phyloP scores from a whole-genome alignment of 495 filamentous ascomycete genomes.

The Jackrogersella minutella region DNA sequence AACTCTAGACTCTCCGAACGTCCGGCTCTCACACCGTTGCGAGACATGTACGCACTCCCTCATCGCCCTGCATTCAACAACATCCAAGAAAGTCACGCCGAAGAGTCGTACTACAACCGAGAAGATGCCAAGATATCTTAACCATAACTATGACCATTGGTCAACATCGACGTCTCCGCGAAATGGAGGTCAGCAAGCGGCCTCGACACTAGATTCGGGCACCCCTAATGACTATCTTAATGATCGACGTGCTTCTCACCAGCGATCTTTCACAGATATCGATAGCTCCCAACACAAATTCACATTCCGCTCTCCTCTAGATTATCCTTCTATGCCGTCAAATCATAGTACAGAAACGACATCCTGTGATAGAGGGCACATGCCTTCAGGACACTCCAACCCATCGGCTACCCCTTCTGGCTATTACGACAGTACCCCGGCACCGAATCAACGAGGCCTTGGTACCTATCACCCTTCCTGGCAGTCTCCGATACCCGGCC shows the following conservation, averaged over 20 bases:
- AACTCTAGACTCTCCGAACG: conserved; percentile 5
- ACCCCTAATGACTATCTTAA: conserved; percentile 3
- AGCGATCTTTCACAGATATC: conserved; percentile 22
- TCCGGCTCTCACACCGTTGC: conserved; percentile 17
- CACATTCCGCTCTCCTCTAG: conserved; percentile 9
- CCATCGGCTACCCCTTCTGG: not conserved
- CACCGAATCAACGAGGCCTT: not conserved
- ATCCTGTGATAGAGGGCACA: conserved; percentile 3
- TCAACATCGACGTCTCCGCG: conserved; percentile 14
- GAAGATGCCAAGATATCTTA: not conserved
- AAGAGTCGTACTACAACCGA: conserved; percentile 23
- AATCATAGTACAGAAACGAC: not conserved
- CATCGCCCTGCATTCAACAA: conserved; percentile 37
- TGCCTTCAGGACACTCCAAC: not conserved
- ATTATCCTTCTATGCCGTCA: not conserved
- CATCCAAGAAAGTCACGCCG: conserved; percentile 34
- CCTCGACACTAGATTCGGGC: not conserved
- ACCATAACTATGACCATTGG: conserved; percentile 27
- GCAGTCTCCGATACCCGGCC: not conserved
- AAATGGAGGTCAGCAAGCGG: conserved; percentile 3
- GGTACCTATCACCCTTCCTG: not conserved
- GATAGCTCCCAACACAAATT: conserved; percentile 7
- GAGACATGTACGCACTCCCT: conserved; percentile 18
- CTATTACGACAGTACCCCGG: conserved; percentile 11
- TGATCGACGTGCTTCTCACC: conserved; percentile 8